phyloP scores from a whole-genome alignment of 163 green algal genomes.

The Chlorella variabilis region DNA sequence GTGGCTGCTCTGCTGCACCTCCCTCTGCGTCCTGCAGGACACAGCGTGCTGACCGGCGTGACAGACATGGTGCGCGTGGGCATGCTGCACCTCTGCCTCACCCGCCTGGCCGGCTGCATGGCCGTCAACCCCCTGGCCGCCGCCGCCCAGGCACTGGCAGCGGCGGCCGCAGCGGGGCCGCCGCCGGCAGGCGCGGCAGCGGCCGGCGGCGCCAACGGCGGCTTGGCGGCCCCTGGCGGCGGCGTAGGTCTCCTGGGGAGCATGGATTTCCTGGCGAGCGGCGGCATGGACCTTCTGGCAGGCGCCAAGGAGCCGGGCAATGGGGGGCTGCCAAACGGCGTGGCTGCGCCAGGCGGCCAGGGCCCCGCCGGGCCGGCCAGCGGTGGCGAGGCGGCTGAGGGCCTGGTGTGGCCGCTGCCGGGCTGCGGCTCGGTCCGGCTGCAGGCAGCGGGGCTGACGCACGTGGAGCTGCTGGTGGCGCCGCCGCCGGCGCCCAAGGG shows the following conservation, averaged over 20 bases:
- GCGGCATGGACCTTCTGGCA: not conserved
- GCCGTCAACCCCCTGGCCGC: constrained; percentile 23
- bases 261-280: not conserved
- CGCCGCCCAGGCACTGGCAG: not conserved
- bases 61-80: constrained; percentile 4
- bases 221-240: not conserved
- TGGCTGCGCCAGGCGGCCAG: not conserved
- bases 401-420: constrained; percentile 26
- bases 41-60: constrained; percentile 24
- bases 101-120: constrained; percentile 20
- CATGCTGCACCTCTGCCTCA: constrained; percentile 33
- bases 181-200: too few relatives aligned
- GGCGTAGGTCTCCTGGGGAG: not conserved
- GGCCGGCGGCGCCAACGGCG: not conserved
- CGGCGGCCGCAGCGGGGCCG: not conserved
- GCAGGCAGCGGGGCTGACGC: not conserved
- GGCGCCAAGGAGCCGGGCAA: not conserved
- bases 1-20: too few relatives aligned
- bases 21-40: not conserved
- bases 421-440: constrained; percentile 22
- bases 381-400: not conserved
- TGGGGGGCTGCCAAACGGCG: not conserved
- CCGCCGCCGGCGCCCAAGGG: not conserved
- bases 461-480: constrained; percentile 5
- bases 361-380: not conserved